Evolutionary conservation across 495 filamentous ascomycete genomes (phyloP).

Genomic region (Talaromyces stipitatus): DNA sequence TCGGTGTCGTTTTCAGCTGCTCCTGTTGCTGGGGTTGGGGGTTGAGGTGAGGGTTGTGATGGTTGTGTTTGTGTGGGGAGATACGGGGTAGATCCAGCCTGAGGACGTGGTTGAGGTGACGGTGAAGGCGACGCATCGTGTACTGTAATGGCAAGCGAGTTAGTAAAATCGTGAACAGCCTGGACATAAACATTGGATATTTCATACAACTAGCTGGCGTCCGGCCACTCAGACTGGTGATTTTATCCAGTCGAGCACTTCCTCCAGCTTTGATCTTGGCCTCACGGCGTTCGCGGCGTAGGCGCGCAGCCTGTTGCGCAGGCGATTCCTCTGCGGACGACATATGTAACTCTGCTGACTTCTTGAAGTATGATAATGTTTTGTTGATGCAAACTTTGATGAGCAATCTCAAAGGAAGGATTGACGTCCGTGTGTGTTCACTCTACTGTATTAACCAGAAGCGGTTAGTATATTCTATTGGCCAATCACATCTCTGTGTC

Average conservation of each 20-base stretch:
- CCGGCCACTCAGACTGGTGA: conserved; percentile 70
- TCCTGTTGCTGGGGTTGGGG: conserved; percentile 8
- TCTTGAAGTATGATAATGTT: not conserved
- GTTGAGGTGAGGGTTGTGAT: conserved; percentile 24
- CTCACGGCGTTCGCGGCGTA: conserved; percentile 83
- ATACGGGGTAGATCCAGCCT: not conserved
- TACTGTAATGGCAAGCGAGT: conserved; percentile 14
- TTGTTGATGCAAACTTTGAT: not conserved
- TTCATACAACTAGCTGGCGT: conserved; percentile 35
- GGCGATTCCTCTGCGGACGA: conserved; percentile 44
- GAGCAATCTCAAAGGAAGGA: not conserved
- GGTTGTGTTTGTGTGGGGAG: conserved; percentile 1
- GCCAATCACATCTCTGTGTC: too few relatives aligned
- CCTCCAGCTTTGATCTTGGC: conserved; percentile 84
- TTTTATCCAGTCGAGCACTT: conserved; percentile 70
- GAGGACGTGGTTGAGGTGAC: not conserved
- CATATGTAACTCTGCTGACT: conserved; percentile 12
- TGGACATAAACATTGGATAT: not conserved
- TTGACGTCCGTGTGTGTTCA: not conserved
- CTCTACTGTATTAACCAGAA: not conserved
- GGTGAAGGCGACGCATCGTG: conserved; percentile 27
- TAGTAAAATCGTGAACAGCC: conserved; percentile 8
- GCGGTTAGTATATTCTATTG: not conserved
- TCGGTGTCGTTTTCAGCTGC: conserved; percentile 12
- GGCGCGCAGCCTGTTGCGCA: conserved; percentile 63